Percentiles rank a stretch among this genome's conserved stretches.
Conservation (phyloP, 768 basidiomycete genomes). For the Lentinula detonsa region DNA sequence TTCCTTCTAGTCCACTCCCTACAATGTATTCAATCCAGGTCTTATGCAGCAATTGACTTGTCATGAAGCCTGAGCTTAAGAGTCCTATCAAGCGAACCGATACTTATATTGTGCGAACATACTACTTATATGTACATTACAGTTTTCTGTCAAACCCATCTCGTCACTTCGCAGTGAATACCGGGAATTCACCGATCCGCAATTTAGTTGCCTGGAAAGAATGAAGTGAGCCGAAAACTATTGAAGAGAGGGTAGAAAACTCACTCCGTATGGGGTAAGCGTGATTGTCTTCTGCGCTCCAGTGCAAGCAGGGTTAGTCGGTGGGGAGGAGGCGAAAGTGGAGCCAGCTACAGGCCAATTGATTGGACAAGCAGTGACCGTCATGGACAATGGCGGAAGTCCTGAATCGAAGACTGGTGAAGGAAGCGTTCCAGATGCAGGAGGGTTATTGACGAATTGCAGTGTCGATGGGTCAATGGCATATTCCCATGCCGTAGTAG, state of each 20-base stretch:
- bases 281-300: slow-evolving; percentile 35
- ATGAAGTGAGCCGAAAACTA: neutral
- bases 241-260: slow-evolving; percentile 12
- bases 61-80: no score
- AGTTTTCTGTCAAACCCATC: neutral
- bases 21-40: no score
- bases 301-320: slow-evolving; percentile 35
- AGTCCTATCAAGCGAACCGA: no score
- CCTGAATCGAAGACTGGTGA: slow-evolving; percentile 45
- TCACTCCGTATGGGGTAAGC: slow-evolving; percentile 43
- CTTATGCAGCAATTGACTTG: no score
- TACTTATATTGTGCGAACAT: no score
- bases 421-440: slow-evolving; percentile 28
- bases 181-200: slow-evolving; percentile 37
- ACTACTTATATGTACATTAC: no score
- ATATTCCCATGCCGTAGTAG: slow-evolving; percentile 43
- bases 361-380: slow-evolving; percentile 44
- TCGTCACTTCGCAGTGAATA: slow-evolving; percentile 15
- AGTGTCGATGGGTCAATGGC: slow-evolving; percentile 45
- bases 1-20: no score
- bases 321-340: slow-evolving; percentile 44
- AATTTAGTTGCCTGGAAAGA: slow-evolving; percentile 27
- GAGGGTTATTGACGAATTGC: slow-evolving; percentile 28
- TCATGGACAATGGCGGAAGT: slow-evolving; percentile 39
- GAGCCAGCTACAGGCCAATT: slow-evolving; percentile 39